These are phyloP conservation scores for Physcia stellaris DNA, from an alignment of 495 filamentous ascomycete species.

Conservation along the genomic window DNA sequence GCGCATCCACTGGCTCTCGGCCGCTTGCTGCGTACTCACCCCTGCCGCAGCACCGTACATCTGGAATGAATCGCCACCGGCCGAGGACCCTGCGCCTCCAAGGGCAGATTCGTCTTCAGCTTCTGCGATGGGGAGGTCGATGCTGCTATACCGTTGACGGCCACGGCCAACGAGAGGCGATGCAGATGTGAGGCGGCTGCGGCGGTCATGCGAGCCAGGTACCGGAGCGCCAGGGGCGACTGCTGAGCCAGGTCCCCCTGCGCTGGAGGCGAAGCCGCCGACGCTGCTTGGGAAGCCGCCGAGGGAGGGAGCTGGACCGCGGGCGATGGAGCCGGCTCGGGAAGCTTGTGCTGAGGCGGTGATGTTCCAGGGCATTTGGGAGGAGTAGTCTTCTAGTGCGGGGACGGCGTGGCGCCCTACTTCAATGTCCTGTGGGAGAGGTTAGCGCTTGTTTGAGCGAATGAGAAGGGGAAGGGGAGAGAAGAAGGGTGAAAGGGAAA, in stretches of 20 bases:
- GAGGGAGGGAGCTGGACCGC: too few relatives aligned
- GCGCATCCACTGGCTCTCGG: constrained; percentile 26
- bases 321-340: constrained; percentile 24
- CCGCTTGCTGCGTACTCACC: constrained; percentile 34
- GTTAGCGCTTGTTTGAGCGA: neutral
- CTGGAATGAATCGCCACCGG: constrained; percentile 28
- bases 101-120: constrained; percentile 30
- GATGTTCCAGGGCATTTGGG: constrained; percentile 60
- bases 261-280: constrained; percentile 17
- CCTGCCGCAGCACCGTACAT: constrained; percentile 28
- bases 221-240: neutral
- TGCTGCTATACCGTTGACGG: constrained; percentile 22
- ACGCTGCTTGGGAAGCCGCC: constrained; percentile 20
- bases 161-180: constrained; percentile 49
- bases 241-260: constrained; percentile 11
- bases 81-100: constrained; percentile 27
- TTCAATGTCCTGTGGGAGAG: constrained; percentile 44
- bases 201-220: constrained; percentile 17
- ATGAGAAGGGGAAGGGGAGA: constrained; percentile 1
- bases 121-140: constrained; percentile 20
- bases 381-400: constrained; percentile 42
- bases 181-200: constrained; percentile 39
- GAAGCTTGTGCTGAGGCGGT: constrained; percentile 46
- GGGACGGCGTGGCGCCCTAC: constrained; percentile 44
- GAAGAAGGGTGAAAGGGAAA: constrained; percentile 8